Base-by-base conservation (phyloP, 1,284 basidiomycete genomes). In the Microbotryum intermedium region DNA sequence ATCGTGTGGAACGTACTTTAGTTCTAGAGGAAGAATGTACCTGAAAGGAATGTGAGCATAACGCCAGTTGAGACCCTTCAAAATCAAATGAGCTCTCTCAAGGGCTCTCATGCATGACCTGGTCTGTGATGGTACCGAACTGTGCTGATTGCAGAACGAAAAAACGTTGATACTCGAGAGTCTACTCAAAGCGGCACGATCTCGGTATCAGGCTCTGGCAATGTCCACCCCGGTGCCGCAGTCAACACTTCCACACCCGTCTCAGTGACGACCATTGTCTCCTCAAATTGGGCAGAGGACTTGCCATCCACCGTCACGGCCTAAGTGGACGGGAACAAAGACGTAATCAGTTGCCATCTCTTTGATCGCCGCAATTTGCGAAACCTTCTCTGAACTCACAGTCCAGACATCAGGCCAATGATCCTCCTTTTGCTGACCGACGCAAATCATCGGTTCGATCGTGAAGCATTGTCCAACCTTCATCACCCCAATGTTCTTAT, bases 381-480 rank as follows among this genome's bases (percentile, higher is more conserved):
- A n/a, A n/a, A n/a, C 16, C 34, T 39, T 5, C 34, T 39, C 18
- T 16, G 16, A 39, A 39, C 34, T 39, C 13, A 39, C 34, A 11
- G 34, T 39, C 34, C 34, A 39, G 5, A 39, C 34, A 55, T 72
- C 72, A 6, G 71, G 70, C 72, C 72, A 73, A 46, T 73, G 72
- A 20, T 66, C 58, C 28, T 71, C 72, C 30, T 67, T 62, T 6
- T 65, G 58, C 16, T 54, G 50, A 0, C 91, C 92, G 28, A 90
- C 74, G 76, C 94, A 95, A 70, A 95, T 85, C 92, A 97, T 97
- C 86, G 89, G 88, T 74, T 90, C 88, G 66, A 90, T 77, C 16
- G 76, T 77, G 64, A 77, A 77, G 44, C 53, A 54, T 25, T 42
- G 52, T 7, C 89, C 88, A 42, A 85, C 74, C 72, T 87, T 88